Base-by-base conservation (phyloP, 306 rosid species). In the Psophocarpus tetragonolobus region DNA sequence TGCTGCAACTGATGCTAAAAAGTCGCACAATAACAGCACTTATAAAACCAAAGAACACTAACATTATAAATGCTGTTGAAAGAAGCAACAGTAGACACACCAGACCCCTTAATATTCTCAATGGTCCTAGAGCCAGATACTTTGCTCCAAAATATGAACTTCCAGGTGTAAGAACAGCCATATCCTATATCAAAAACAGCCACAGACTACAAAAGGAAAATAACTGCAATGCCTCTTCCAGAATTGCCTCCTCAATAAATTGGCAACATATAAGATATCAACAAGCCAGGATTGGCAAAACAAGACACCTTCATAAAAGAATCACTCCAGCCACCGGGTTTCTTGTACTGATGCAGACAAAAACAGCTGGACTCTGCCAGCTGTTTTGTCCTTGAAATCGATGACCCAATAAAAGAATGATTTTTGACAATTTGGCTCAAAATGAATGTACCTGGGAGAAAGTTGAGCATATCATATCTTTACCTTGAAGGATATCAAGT, bases 31-130 rank as follows among this genome's bases (percentile, higher is more conserved):
- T 50, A 64, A 90, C 91, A 74, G 93, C 79, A 66, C 87, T 68
- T 23, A 71, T 1, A 62, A 90, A 85, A 36, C 97, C 97, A 73
- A 82, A 84, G 84, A 39, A 90, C 71, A 87, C 90, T 44, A 92
- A 13, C 88, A 87, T 90, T 78, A 90, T 24, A 81, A 92, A 92
- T 18, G 97, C 97, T 3, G 97, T 85, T 50, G 86, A 84, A 82
- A 90, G 73, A 45, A 92, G 85, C 80, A 90, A 88, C 44, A 87
- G 64, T 36, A 92, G 75, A 81, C 95, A 92, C 58, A 84, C 66
- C 69, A 85, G 51, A 64, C 95, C 97, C 88, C 95, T 84, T 45
- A 87, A 45, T 51, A 83, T 66, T 75, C 89, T 87, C 68, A 76
- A 77, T 17, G 87, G 93, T 65, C 81, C 84, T 20, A 90, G 81